Evolutionary conservation across 305 asterid genomes (phyloP).

Genomic region (Fraxinus sp.): DNA sequence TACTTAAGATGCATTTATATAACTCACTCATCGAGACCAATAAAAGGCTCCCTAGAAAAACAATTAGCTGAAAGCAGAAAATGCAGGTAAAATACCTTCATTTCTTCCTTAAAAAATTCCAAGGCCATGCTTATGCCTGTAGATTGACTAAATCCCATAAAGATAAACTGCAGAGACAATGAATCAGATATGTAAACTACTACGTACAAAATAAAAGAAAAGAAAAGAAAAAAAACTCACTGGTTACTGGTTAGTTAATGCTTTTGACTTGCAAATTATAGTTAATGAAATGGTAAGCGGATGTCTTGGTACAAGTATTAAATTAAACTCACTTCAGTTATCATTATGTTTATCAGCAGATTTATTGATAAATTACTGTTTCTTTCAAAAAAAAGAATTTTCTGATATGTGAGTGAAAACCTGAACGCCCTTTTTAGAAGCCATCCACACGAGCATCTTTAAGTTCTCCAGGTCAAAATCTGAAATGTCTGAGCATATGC

Average conservation of each 20-base stretch:
- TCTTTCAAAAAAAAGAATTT: constrained; percentile 1
- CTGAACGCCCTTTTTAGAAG: constrained; percentile 62
- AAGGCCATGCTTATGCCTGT: constrained; percentile 31
- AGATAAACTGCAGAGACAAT: constrained; percentile 50
- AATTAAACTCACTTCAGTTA: not conserved
- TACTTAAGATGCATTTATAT: not conserved
- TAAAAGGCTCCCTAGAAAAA: not conserved
- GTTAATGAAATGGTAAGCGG: not conserved
- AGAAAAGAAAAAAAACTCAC: not conserved
- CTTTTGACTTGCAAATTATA: not conserved
- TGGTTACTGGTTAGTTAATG: constrained; percentile 9
- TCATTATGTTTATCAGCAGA: not conserved
- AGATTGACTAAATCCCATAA: constrained; percentile 50
- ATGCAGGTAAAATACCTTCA: constrained; percentile 44
- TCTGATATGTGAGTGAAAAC: constrained; percentile 31
- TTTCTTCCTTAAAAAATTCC: constrained; percentile 47
- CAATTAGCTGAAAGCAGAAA: constrained; percentile 14
- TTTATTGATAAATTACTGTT: not conserved
- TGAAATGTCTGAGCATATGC: constrained; percentile 49
- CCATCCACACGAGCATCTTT: constrained; percentile 59
- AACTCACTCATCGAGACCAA: not conserved
- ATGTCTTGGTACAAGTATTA: constrained; percentile 10
- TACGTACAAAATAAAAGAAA: not conserved
- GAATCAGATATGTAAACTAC: constrained; percentile 16
- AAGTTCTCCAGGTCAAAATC: constrained; percentile 55